Evolutionary conservation across 495 filamentous ascomycete genomes (phyloP).

Genomic region (Aspergillus leporis): DNA sequence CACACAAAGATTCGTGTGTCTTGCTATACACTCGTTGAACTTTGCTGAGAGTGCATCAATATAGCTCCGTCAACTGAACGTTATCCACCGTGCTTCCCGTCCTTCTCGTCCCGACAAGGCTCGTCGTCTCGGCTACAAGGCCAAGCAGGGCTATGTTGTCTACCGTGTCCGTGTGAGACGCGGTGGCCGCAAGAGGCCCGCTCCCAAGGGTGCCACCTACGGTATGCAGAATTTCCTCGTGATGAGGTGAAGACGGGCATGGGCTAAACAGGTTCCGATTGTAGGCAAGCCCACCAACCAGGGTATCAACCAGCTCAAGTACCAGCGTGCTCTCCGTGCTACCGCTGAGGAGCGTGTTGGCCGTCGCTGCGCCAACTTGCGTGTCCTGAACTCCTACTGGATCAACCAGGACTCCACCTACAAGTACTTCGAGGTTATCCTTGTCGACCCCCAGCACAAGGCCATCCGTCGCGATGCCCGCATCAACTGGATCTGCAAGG

Average conservation of each 20-base stretch:
- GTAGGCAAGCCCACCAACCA: constrained; percentile 99
- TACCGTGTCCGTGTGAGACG: constrained; percentile 97
- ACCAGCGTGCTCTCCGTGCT: constrained; percentile 95
- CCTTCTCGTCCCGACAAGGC: constrained; percentile 99
- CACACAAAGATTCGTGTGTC: constrained; percentile 49
- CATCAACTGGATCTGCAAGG: constrained; percentile 99
- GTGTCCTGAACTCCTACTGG: constrained; percentile 99
- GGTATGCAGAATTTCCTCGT: constrained; percentile 54
- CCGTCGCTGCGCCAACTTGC: constrained; percentile 95
- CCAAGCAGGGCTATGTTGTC: constrained; percentile 99
- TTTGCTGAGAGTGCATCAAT: constrained; percentile 99
- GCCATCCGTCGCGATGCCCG: constrained; percentile 97
- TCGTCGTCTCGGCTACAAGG: constrained; percentile 99
- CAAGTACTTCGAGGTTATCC: constrained; percentile 99
- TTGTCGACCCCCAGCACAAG: constrained; percentile 99
- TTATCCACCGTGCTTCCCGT: constrained; percentile 97
- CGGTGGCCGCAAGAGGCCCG: constrained; percentile 95
- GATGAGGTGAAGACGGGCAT: background rate
- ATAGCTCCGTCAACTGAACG: constrained; percentile 98
- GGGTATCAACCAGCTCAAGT: constrained; percentile 99
- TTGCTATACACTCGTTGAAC: constrained; percentile 99
- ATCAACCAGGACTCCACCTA: constrained; percentile 99
- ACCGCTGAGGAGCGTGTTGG: constrained; percentile 99
- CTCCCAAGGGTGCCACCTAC: constrained; percentile 97
- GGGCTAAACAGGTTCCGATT: constrained; percentile 14